Evolutionary conservation across 768 basidiomycete species (phyloP).

Genomic region (Ephemerocybe angulata): DNA sequence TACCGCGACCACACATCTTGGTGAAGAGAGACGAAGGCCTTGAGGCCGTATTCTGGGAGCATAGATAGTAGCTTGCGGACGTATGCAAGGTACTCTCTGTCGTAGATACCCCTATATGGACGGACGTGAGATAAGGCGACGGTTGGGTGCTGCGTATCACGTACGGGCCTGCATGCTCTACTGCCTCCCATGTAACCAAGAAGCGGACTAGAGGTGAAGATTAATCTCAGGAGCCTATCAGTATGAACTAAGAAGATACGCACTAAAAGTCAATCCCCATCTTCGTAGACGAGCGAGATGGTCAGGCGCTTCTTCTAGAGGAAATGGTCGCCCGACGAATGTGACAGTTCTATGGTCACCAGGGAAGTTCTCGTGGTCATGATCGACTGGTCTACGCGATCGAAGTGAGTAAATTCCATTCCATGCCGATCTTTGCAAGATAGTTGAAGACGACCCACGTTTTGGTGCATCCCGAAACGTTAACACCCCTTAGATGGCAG

Average conservation of each 20-base stretch:
- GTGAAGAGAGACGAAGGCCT: constrained; percentile 77
- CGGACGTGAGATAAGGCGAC: constrained; percentile 3
- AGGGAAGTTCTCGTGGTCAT: constrained; percentile 67
- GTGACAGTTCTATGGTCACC: constrained; percentile 60
- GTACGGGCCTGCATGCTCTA: constrained; percentile 91
- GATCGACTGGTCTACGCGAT: constrained; percentile 56
- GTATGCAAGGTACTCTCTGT: constrained; percentile 78
- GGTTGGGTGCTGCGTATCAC: constrained; percentile 27
- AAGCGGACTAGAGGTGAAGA: constrained; percentile 62
- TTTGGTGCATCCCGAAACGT: constrained; percentile 81
- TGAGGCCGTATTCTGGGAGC: constrained; percentile 68
- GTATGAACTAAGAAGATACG: constrained; percentile 23
- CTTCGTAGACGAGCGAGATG: constrained; percentile 76
- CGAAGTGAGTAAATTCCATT: constrained; percentile 4
- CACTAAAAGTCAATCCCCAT: constrained; percentile 88
- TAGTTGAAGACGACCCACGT: constrained; percentile 46
- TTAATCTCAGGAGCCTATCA: not conserved
- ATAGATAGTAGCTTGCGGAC: constrained; percentile 64
- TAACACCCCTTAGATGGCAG: constrained; percentile 79
- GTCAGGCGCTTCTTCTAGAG: constrained; percentile 81
- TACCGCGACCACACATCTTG: constrained; percentile 98
- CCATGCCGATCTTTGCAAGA: constrained; percentile 4
- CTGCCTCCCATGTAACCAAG: constrained; percentile 94
- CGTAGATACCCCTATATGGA: constrained; percentile 69
- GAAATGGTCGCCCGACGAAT: constrained; percentile 90